Base-by-base conservation (phyloP, 768 basidiomycete genomes). In the Lentinus tigrinus region DNA sequence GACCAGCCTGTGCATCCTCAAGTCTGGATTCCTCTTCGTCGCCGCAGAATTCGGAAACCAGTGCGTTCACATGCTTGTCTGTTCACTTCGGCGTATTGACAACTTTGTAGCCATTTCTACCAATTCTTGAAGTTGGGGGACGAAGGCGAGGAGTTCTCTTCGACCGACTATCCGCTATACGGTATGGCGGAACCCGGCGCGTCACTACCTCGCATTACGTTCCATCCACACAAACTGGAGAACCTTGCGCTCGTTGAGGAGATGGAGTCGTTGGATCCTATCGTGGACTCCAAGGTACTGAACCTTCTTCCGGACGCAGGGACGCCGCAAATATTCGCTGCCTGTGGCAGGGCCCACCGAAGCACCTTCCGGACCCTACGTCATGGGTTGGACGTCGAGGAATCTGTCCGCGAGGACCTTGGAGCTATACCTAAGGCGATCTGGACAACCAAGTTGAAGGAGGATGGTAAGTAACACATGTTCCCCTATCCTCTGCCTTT, bases 101-200 rank as follows among this genome's bases (percentile, higher is more conserved):
- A 38, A 56, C 21, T 17, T 56, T 58, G 9, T 68, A 98, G 95
- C 69, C 85, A 90, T 73, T 78, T 98, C 36, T 98, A 98, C 70
- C 96, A 98, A 70, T 99, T 99, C 83, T 93, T 97, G 72, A 96
- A 95, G 69, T 82, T 98, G 48, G 97, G 95, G 52, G 97, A 99
- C 66, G 96, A 98, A 68, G 96, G 98, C 69, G 85, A 90, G 62
- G 97, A 97, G 74, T 95, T 87, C 71, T 86, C 86, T 54, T 98
- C 96, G 14, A 85, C 91, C 4, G 84, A 87, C 9, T 98, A 95
- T 72, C 89, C 89, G 13, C 78, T 81, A 2, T 85, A 84, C 65
- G 97, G 97, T 53, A 94, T 95, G 90, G 78, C 79, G 13, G 79
- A 91, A 62, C 85, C 92, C 0, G 70, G 75, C 7, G 60, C 72